Evolutionary conservation across 75 land plant genomes (phyloP), one percentile per base, ranked within the genome.

Genomic region (Gnetum montanum): DNA sequence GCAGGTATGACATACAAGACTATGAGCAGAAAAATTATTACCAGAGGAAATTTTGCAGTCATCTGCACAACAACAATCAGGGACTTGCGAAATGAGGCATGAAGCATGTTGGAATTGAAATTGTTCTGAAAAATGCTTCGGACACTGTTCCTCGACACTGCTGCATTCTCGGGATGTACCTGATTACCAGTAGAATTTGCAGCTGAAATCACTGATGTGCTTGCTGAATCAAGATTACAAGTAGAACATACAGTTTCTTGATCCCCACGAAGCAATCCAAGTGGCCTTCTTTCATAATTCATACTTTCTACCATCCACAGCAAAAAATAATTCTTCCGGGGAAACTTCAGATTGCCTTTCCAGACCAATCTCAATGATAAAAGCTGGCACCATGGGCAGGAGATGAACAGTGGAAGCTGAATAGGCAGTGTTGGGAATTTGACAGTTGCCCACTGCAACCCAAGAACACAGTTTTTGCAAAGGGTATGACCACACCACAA

Each of bases 401-500:
- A 70, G 20, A 93, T 79, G 64, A 93, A 82, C 55, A 93, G 81
- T 0, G 96, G 98, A 7, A 93, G 72, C 67, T 93, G 98, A 4
- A 93, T 54, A 6, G 89, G 90, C 3, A 79, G 27, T 8, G 72
- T 70, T 6, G 82, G 84, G 38, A 79, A 59, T 59, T 82, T 84
- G 49, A 88, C 73, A 24, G 77, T 79, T 34, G 95, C 98, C 98
- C 98, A 93, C 25, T 79, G 84, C 0, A 89, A 69, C 7, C 84
- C 86, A 11, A 88, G 55, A 33, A 93, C 70, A 62, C 98, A 93
- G 34, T 73, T 82, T 63, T 85, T 82, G 70, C 98, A 93, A n/a
- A 93, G 76, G 12, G 86, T 85, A 60, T 93, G 98, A 44, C 98
- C 98, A 61, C 98, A 93, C 95, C 94, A 93, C 34, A 93, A 60